phyloP scores from a whole-genome alignment of 2,329 filamentous ascomycete species.

The Microascus cirrosus region DNA sequence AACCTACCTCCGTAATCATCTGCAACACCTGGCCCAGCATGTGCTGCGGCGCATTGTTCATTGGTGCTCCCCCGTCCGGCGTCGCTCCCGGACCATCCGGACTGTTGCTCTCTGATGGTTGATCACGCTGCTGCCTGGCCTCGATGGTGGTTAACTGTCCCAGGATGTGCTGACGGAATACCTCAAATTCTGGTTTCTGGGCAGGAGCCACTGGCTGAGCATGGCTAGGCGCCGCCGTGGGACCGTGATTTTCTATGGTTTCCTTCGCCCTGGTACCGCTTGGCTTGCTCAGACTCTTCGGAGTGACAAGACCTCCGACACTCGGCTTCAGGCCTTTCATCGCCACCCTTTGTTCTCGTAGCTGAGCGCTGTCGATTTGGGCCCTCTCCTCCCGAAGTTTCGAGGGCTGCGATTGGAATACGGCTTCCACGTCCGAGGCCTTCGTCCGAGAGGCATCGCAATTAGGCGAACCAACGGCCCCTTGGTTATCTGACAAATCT shows the following conservation, averaged over 20 bases:
- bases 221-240: neutral
- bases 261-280: neutral
- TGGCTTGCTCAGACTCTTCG: neutral
- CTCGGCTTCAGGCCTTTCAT: neutral
- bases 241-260: neutral
- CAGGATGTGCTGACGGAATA: neutral
- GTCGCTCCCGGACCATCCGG: neutral
- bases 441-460: neutral
- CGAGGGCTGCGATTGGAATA: neutral
- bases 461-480: neutral
- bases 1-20: neutral
- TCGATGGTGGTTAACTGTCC: neutral
- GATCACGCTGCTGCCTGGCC: neutral
- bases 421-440: neutral
- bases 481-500: neutral
- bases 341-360: neutral
- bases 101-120: neutral
- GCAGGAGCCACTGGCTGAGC: neutral
- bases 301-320: neutral
- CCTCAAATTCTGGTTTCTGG: neutral
- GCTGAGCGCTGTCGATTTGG: neutral
- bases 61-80: neutral
- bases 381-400: neutral
- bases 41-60: neutral
- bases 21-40: neutral